Evolutionary conservation across 257 asterid species (phyloP), one percentile per base, ranked within the genome.

Genomic region (Eustoma russellianum): DNA sequence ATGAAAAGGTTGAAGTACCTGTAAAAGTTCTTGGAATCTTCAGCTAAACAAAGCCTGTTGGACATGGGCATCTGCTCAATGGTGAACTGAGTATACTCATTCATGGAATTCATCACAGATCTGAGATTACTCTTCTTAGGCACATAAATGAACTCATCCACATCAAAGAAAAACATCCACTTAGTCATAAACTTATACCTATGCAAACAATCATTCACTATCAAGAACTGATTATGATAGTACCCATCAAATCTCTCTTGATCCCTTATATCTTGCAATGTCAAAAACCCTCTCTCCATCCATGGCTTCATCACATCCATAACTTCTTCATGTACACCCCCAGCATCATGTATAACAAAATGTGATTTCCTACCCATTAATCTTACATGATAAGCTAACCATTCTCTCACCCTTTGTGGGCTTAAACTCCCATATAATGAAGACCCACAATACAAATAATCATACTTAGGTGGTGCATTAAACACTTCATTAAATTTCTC

Each of bases 271-370:
- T 85, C 97, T 19, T 88, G 89, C 56, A 85, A 40, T 0, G 85
- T 88, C 30, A 88, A 86, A 9, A 69, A 75, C 5, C 97, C 97
- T 45, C 71, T 79, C 33, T 82, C 85, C 67, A 88, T 80, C 95
- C 95, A 88, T 16, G 95, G 97, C 65, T 56, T 61, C 52, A 88
- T 52, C 7, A 88, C 97, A 16, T 74, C 75, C 91, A 46, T 63
- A 5, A 83, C 73, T 5, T 68, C 84, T 7, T 77, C 75, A 66
- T 80, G 88, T 2, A 85, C 81, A 15, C 97, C 97, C 0, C 97
- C 95, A 1, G 97, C 97, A 60, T 88, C 94, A 75, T 88, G 91
- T 5, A 88, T 66, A 54, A 88, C 95, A 10, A 88, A 88, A 70
- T 88, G 97, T 0, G 97, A 80, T 48, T 55, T 80, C 33, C 6